Conservation (phyloP, 352 stramenopile genomes). For the Pythium monospermum region DNA sequence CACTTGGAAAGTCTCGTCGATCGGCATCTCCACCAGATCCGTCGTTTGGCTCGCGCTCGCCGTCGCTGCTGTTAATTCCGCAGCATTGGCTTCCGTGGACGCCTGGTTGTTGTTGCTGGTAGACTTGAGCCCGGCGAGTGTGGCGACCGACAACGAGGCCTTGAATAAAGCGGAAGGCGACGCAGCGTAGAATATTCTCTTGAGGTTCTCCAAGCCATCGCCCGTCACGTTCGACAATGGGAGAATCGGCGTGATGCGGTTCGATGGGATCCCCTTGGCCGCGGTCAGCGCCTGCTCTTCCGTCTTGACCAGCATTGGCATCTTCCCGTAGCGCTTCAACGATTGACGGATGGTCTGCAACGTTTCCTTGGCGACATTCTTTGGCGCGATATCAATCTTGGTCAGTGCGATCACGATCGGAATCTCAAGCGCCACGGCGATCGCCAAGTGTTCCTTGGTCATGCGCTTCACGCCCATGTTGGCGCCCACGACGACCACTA, state of each 20-base stretch:
- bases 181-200: constrained; percentile 63
- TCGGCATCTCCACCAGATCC: constrained; percentile 79
- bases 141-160: constrained; percentile 52
- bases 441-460: constrained; percentile 92
- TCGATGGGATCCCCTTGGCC: constrained; percentile 85
- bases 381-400: constrained; percentile 93
- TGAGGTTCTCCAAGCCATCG: constrained; percentile 82
- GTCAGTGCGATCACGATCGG: constrained; percentile 92
- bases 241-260: constrained; percentile 95
- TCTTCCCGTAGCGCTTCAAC: constrained; percentile 87
- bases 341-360: constrained; percentile 85
- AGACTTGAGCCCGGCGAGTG: constrained; percentile 52
- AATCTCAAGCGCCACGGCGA: constrained; percentile 90
- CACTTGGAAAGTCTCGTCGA: constrained; percentile 89
- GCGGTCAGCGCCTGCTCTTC: constrained; percentile 80
- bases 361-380: constrained; percentile 91
- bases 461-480: constrained; percentile 95
- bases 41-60: neutral
- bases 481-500: constrained; percentile 90
- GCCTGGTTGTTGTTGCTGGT: constrained; percentile 41
- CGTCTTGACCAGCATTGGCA: constrained; percentile 92
- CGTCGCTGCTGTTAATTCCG: constrained; percentile 1
- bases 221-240: constrained; percentile 97
- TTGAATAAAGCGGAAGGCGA: constrained; percentile 72
- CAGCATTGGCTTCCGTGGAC: neutral